Conservation (phyloP, 495 filamentous ascomycete genomes). For the Penicillium subrubescens region DNA sequence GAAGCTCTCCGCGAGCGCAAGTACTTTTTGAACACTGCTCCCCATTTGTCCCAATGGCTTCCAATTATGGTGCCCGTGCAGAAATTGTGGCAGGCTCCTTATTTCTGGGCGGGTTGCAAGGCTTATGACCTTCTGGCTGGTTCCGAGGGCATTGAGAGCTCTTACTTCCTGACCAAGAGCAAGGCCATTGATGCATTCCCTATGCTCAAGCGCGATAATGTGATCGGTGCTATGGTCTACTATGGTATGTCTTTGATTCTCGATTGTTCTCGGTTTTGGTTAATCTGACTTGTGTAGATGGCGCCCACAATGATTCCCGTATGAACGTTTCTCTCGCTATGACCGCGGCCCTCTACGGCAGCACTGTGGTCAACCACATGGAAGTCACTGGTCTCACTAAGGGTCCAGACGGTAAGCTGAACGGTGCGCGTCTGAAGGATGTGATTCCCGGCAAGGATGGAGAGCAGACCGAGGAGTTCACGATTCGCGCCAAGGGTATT, state of each 20-base stretch:
- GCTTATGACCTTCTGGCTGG: slow-evolving; percentile 93
- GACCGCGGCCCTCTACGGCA: slow-evolving; percentile 92
- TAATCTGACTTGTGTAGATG: slow-evolving; percentile 54
- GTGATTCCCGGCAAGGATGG: slow-evolving; percentile 63
- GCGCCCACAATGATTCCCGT: slow-evolving; percentile 95
- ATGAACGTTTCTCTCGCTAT: slow-evolving; percentile 98
- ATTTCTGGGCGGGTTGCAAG: slow-evolving; percentile 97
- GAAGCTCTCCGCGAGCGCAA: slow-evolving; percentile 96
- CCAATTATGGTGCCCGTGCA: slow-evolving; percentile 97
- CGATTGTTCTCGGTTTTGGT: neutral
- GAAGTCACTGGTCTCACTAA: slow-evolving; percentile 87
- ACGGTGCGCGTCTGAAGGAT: slow-evolving; percentile 79
- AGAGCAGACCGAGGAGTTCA: slow-evolving; percentile 60
- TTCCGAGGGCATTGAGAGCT: slow-evolving; percentile 94
- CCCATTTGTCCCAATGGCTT: slow-evolving; percentile 91
- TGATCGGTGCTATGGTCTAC: slow-evolving; percentile 92
- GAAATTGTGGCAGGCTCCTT: slow-evolving; percentile 96
- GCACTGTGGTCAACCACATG: slow-evolving; percentile 89
- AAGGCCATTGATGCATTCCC: slow-evolving; percentile 95
- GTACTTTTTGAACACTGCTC: slow-evolving; percentile 94
- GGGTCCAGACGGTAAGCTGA: slow-evolving; percentile 74
- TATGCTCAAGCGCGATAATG: slow-evolving; percentile 87
- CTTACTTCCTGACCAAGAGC: slow-evolving; percentile 92
- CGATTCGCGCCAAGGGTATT: slow-evolving; percentile 83
- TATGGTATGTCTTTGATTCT: slow-evolving; percentile 59